Conservation (phyloP, 306 rosid species). For the Cucurbita argyrosperma region DNA sequence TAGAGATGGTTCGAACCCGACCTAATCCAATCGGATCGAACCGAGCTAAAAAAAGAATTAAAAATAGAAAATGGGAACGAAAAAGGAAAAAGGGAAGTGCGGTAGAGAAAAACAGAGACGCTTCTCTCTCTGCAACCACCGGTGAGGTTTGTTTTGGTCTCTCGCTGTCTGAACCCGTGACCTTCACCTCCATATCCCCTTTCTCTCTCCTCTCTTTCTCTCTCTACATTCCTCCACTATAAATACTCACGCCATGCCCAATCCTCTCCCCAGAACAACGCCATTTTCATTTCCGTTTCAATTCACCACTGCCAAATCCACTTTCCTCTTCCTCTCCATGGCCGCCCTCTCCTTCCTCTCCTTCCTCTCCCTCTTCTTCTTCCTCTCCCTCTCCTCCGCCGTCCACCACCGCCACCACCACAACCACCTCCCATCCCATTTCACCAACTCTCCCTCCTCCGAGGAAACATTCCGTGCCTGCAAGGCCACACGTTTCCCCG, state of each 20-base stretch:
- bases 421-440: background rate
- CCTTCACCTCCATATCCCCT: too few species aligned
- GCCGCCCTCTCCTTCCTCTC: constrained; percentile 33
- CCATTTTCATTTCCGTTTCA: background rate
- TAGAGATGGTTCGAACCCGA: too few species aligned
- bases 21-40: too few species aligned
- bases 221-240: background rate
- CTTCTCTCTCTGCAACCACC: too few species aligned
- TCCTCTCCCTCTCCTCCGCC: constrained; percentile 32
- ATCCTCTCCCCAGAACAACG: constrained; percentile 6
- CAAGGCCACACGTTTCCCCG: constrained; percentile 63
- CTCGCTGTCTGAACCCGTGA: background rate
- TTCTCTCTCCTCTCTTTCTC: background rate
- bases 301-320: background rate
- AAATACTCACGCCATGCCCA: background rate
- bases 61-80: too few species aligned
- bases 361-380: constrained; percentile 30
- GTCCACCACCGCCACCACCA: constrained; percentile 1
- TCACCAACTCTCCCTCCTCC: background rate
- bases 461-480: constrained; percentile 36
- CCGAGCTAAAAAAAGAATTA: too few species aligned
- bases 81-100: too few species aligned
- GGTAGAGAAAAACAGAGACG: too few species aligned
- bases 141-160: background rate
- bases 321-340: constrained; percentile 38